A percentile compares a stretch with the other conserved stretches of the same genome.
These are phyloP conservation scores for Ogataea allantospora DNA, from an alignment of 805 yeast species.

Conservation along the genomic window DNA sequence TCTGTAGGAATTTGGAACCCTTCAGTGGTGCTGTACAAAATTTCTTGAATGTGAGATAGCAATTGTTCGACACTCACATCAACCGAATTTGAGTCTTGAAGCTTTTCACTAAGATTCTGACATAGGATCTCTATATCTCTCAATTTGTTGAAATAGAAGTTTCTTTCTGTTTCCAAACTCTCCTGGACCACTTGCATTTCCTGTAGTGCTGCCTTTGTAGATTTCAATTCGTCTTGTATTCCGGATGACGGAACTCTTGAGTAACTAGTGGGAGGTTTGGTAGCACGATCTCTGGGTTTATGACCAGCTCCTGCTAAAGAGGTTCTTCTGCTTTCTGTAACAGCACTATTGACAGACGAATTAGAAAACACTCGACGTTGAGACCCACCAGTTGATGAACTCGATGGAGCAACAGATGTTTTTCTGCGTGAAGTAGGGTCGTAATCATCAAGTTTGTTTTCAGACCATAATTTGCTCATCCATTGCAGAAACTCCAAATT, in stretches of 20 bases:
- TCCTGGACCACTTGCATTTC: conserved; percentile 61
- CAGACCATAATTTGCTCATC: conserved; percentile 82
- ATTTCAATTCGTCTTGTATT: conserved; percentile 45
- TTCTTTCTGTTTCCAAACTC: conserved; percentile 76
- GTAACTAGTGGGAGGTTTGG: conserved; percentile 9
- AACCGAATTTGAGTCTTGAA: conserved; percentile 32
- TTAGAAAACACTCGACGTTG: conserved; percentile 18
- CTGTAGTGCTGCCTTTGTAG: conserved; percentile 51
- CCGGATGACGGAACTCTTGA: conserved; percentile 13
- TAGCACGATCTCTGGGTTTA: conserved; percentile 13
- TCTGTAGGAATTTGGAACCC: conserved; percentile 69
- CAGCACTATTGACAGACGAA: conserved; percentile 11
- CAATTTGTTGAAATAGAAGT: conserved; percentile 85
- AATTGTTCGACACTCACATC: conserved; percentile 38
- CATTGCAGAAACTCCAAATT: conserved; percentile 93
- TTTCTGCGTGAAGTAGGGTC: conserved; percentile 65
- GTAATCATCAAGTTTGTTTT: conserved; percentile 67
- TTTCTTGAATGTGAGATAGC: conserved; percentile 64
- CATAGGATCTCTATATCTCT: conserved; percentile 83
- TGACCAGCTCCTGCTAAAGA: conserved; percentile 18
- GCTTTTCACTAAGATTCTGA: conserved; percentile 57
- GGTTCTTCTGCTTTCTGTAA: conserved; percentile 24
- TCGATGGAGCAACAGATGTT: conserved; percentile 7
- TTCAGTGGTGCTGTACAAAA: conserved; percentile 77
- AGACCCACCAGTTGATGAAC: conserved; percentile 11